Base-by-base conservation (phyloP, 2,329 filamentous ascomycete genomes). In the Scedosporium apiospermum region DNA sequence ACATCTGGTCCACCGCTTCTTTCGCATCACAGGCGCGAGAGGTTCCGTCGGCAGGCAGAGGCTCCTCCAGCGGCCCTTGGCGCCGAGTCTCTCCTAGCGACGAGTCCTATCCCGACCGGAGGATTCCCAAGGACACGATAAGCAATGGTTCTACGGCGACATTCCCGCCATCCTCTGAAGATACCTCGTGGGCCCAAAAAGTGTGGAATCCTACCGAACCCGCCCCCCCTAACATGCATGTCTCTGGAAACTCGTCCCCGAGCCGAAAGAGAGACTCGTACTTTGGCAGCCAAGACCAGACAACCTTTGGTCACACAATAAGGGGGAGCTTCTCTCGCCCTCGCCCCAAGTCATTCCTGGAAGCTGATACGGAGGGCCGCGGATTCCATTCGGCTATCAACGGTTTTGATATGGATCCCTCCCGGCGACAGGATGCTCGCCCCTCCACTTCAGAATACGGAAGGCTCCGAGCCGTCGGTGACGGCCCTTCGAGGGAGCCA, bases 401-500 rank as follows among this genome's bases (percentile, higher is more conserved):
- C 18, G 30, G 60, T 3, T 30, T 55, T n/a, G 60, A 61, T 23
- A 55, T 26, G 27, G 60, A 57, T 18, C 30, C 18, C 18, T 57
- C 60, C 9, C 49, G 60, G 10, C 46, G 34, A 27, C 60, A 62
- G 6, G 60, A 62, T 12, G n/a, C n/a, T 18, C 60, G 60, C 12
- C 49, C 49, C 14, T 34, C 60, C 23, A 60, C 41, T 27, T 60
- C 58, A 4, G 58, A 60, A 5, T 60, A 49, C 16, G 12, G 21
- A 14, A 41, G 51, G 23, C 44, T 61, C 18, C 60, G 49, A 6
- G 21, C 23, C 18, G 12, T 55, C 16, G 60, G 60, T 12, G 60
- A 58, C 63, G 62, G 66, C 18, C 71, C 75, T 3, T 80, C 82
- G n/a, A 77, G 82, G 64, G 84, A 85, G 63, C 73, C 76, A 51